Conservation (phyloP, 352 stramenopile genomes). For the Globisporangium takayamanum region DNA sequence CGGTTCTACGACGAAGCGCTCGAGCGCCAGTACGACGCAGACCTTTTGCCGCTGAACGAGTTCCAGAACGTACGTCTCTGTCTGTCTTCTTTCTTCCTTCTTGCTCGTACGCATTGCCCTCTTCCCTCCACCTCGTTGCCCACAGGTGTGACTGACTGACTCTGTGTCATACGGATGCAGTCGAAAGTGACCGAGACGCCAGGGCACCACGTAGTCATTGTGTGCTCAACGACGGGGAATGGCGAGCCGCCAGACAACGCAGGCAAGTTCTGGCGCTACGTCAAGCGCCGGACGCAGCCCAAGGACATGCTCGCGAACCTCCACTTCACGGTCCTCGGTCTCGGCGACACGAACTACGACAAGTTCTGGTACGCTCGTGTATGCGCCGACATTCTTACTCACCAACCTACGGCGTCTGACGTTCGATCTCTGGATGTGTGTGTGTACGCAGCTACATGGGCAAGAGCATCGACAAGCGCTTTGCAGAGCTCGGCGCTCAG, state of each 20-base stretch:
- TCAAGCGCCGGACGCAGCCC: slow-evolving; percentile 85
- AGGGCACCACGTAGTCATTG: slow-evolving; percentile 66
- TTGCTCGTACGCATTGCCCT: neutral
- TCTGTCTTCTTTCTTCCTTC: neutral
- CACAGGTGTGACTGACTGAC: neutral
- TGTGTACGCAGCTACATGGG: slow-evolving; percentile 58
- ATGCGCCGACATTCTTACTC: too few species aligned
- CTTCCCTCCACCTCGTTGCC: too few species aligned
- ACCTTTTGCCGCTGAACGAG: slow-evolving; percentile 53
- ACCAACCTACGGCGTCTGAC: neutral
- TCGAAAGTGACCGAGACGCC: slow-evolving; percentile 34
- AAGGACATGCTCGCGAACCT: slow-evolving; percentile 72
- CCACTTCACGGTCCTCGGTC: slow-evolving; percentile 83
- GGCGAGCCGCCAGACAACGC: slow-evolving; percentile 93
- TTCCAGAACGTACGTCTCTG: slow-evolving; percentile 50
- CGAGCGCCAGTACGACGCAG: slow-evolving; percentile 42
- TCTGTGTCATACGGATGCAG: slow-evolving; percentile 9
- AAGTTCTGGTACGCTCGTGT: slow-evolving; percentile 84
- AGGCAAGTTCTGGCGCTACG: slow-evolving; percentile 88
- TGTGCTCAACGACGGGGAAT: slow-evolving; percentile 94
- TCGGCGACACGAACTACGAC: slow-evolving; percentile 97
- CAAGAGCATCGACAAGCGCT: slow-evolving; percentile 86
- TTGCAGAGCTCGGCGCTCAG: slow-evolving; percentile 82
- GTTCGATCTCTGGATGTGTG: neutral
- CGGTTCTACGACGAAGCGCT: slow-evolving; percentile 62